Evolutionary conservation across 768 basidiomycete genomes (phyloP), one percentile per base, ranked within the genome.

Genomic region (Boletus reticulatus): DNA sequence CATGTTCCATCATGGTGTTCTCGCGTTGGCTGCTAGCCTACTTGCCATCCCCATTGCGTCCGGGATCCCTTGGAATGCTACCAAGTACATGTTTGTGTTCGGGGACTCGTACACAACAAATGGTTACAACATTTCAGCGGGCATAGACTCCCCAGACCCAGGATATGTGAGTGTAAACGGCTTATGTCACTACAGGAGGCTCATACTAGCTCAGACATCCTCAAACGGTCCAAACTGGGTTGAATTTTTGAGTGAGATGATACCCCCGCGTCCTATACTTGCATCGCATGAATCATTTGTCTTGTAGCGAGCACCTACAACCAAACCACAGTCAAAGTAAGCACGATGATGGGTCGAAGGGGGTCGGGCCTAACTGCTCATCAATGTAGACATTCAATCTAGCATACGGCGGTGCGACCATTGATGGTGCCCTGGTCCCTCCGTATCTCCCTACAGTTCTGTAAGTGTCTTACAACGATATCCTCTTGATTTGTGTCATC

Each of bases 171-270:
- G 79, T 68, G 29, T 43, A 24, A 22, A 11, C n/a, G 27, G 9
- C 37, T 16, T 27, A 16, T 1, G 39, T 48, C 48, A 48, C 32
- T n/a, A 27, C n/a, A 57, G 22, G 17, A 20, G n/a, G 41, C 54
- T 61, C 55, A 58, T 17, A 24, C 31, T 22, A 4, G 7, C 27
- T 1, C 42, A 85, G 82, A 80, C 79, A 9, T 82, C 81, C 8
- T 82, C 82, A 16, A 83, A 84, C 63, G 84, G 84, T 17, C 83
- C 77, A 1, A 86, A 84, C 64, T 87, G 84, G 84, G 82, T 83
- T 7, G 65, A 79, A 53, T 78, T 73, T 59, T 72, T 84, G 51
- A 73, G 83, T 84, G 53, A 58, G 72, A 46, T 34, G 16, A 56
- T 20, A n/a, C 17, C 17, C n/a, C 19, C 32, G 14, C 13, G 43